Evolutionary conservation across 805 yeast species (phyloP).

Genomic region (Starmerella khaoyaiensis): DNA sequence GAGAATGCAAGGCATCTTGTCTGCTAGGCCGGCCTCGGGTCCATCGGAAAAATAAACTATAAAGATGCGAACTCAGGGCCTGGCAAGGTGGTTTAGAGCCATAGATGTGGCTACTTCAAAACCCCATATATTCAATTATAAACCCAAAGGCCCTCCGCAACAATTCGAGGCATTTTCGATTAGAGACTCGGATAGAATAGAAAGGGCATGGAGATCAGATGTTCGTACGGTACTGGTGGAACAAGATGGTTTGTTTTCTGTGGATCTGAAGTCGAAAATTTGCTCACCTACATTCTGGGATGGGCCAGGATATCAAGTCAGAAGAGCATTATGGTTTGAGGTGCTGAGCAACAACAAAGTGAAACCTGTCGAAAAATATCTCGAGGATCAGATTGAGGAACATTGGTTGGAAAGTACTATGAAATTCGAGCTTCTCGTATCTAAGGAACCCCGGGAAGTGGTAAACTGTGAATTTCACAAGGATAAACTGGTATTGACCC

Average conservation of each 20-base stretch:
- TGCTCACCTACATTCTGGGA: constrained; percentile 73
- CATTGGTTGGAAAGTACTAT: constrained; percentile 28
- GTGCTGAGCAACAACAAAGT: constrained; percentile 33
- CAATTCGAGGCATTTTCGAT: constrained; percentile 57
- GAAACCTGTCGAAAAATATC: constrained; percentile 38
- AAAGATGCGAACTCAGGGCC: not conserved
- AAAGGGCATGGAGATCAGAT: constrained; percentile 31
- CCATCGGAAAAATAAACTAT: too few species aligned
- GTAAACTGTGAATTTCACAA: not conserved
- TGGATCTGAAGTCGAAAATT: constrained; percentile 42
- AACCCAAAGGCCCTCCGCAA: constrained; percentile 35
- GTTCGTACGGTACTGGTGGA: constrained; percentile 43
- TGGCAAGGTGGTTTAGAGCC: constrained; percentile 63
- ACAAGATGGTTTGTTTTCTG: constrained; percentile 70
- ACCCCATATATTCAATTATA: constrained; percentile 48
- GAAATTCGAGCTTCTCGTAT: not conserved
- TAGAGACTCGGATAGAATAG: constrained; percentile 51
- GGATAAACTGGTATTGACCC: constrained; percentile 1
- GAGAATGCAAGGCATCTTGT: too few species aligned
- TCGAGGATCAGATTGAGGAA: constrained; percentile 48
- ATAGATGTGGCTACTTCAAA: constrained; percentile 61
- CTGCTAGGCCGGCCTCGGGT: too few species aligned
- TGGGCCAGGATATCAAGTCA: constrained; percentile 70
- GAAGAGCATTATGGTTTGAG: constrained; percentile 76
- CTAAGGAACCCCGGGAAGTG: constrained; percentile 10